Evolutionary conservation across 2,329 filamentous ascomycete species (phyloP), one percentile per base, ranked within the genome.

Genomic region (Trichoderma aggressivum): DNA sequence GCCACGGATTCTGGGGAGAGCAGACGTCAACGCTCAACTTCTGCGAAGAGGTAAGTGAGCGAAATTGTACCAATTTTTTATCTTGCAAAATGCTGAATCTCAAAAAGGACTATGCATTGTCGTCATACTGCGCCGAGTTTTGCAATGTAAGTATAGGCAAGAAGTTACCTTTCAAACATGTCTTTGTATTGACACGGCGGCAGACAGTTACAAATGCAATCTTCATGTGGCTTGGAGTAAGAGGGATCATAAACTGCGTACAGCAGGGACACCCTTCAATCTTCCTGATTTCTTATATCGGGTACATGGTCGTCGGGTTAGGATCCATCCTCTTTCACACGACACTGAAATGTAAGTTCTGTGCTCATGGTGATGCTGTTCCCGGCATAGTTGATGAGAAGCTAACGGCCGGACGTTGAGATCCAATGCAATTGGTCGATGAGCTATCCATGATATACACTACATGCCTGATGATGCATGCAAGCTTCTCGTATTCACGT

Each of bases 181-280:
- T 71, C 12, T 39, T 32, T 53, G 21, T 43, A 60, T 73, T 34
- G 75, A 68, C 47, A 67, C 2, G 28, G 34, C 76, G 82, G 72
- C 82, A 92, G 81, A 92, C 93, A 4, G 77, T 94, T 36, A 97
- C 94, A 39, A 97, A 97, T 79, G 79, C 92, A 3, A 83, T 96
- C 28, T 97, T 97, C 80, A 85, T 97, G 75, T 92, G 87, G 80
- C 87, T 97, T 24, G 93, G 93, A 8, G 82, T 89, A 74, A 91
- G 91, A 78, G 94, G 94, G 28, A 88, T 96, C 73, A 82, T 85
- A 69, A 94, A 90, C 79, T 97, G 93, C 79, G 78, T 91, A 50
- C 86, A 85, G 74, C 86, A 97, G 80, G 85, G 86, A 18, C 93
- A 97, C 80, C 92, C 94, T 70, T 83, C 81, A 16, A 91, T 97